Conservation (phyloP, 2,329 filamentous ascomycete species). For the Fusarium citri region DNA sequence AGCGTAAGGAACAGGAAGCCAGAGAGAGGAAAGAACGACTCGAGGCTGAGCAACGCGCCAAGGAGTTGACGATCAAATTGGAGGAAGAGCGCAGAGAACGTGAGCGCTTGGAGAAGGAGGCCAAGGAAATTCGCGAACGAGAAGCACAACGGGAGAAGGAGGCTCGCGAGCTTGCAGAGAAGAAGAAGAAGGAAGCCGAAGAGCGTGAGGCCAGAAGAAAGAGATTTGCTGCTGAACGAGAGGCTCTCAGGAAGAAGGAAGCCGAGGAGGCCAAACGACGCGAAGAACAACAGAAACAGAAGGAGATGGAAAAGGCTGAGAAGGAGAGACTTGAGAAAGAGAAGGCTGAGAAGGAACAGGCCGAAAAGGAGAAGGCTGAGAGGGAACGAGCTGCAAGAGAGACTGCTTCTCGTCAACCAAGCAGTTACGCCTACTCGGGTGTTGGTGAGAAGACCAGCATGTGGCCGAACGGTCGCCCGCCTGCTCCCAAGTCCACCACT, state of each 20-base stretch:
- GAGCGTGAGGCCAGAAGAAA: conserved; percentile 52
- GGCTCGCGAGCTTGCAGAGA: conserved; percentile 38
- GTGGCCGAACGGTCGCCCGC: conserved; percentile 73
- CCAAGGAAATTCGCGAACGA: conserved; percentile 52
- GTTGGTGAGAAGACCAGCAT: conserved; percentile 77
- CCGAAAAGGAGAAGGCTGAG: conserved; percentile 48
- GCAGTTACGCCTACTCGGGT: conserved; percentile 71
- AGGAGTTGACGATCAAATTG: conserved; percentile 52
- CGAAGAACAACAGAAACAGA: conserved; percentile 51
- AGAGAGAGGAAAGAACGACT: conserved; percentile 46
- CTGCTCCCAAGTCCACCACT: conserved; percentile 43
- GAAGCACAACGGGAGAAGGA: conserved; percentile 59
- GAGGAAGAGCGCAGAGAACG: conserved; percentile 55
- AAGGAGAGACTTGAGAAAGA: conserved; percentile 47
- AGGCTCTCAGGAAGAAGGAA: conserved; percentile 40
- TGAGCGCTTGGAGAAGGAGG: conserved; percentile 59
- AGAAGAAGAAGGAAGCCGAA: conserved; percentile 54
- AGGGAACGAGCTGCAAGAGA: conserved; percentile 48
- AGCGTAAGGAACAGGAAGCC: conserved; percentile 52
- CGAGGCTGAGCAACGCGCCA: conserved; percentile 46
- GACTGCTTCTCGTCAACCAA: conserved; percentile 54
- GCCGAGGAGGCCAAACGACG: conserved; percentile 40
- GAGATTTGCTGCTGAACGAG: conserved; percentile 38
- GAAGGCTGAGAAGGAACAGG: conserved; percentile 48
- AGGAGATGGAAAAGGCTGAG: conserved; percentile 36